Evolutionary conservation across 2,329 filamentous ascomycete species (phyloP).

Genomic region (Diaporthe vexans): DNA sequence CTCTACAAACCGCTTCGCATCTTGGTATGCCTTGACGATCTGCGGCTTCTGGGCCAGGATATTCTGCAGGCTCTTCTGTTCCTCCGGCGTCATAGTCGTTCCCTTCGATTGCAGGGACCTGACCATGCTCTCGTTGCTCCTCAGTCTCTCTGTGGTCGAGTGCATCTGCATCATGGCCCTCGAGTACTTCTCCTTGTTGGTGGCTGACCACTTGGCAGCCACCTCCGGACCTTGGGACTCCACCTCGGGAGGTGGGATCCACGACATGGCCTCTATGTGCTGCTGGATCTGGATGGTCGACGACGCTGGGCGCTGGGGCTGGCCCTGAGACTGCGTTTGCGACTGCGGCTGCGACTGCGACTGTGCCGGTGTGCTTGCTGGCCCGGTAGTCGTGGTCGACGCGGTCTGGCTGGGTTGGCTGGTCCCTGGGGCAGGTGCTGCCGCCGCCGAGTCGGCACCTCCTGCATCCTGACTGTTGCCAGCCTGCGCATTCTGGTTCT

Average conservation of each 20-base stretch:
- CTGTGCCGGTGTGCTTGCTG: conserved; percentile 22
- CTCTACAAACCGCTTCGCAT: conserved; percentile 64
- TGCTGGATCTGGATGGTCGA: conserved; percentile 55
- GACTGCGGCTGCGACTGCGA: conserved; percentile 8
- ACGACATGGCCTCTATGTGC: conserved; percentile 64
- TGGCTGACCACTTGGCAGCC: conserved; percentile 61
- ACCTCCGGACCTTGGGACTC: conserved; percentile 59
- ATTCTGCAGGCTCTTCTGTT: conserved; percentile 60
- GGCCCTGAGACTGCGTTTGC: conserved; percentile 44
- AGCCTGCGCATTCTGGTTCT: conserved; percentile 37
- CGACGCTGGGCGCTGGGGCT: conserved; percentile 45
- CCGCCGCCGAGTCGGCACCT: conserved; percentile 25
- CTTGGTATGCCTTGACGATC: conserved; percentile 59
- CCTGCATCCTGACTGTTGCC: conserved; percentile 34
- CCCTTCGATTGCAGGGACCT: conserved; percentile 60
- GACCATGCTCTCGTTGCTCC: conserved; percentile 57
- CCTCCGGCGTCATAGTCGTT: conserved; percentile 61
- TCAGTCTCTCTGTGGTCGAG: conserved; percentile 56
- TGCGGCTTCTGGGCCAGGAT: conserved; percentile 59
- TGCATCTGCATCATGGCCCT: conserved; percentile 67
- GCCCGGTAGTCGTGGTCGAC: conserved; percentile 32
- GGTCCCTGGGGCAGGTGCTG: conserved; percentile 37
- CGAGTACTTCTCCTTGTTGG: conserved; percentile 62
- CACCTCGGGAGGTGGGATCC: conserved; percentile 58
- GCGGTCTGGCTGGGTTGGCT: conserved; percentile 35